Base-by-base conservation (phyloP, 2,329 filamentous ascomycete genomes). In the Aulographum hederae region DNA sequence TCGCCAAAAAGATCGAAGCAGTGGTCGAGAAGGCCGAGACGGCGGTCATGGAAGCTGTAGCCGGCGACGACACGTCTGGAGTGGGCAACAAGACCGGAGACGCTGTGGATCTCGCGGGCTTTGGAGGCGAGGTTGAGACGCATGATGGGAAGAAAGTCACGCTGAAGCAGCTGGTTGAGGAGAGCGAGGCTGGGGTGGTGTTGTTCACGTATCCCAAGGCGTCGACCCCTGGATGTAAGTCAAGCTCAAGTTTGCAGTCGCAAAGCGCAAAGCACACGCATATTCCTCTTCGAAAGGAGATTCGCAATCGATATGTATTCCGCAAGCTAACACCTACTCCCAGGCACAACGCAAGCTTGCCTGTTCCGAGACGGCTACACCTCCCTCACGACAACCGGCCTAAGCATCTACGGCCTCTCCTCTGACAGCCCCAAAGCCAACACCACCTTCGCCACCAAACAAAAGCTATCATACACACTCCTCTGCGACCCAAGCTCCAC, bases 161-260 rank as follows among this genome's bases (percentile, higher is more conserved):
- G 2, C 61, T 98, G 36, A 77, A 81, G 58, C 63, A 73, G 43
- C 71, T 98, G 16, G 67, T 94, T 30, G 76, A 82, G 32, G 69
- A 78, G 48, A 92, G 84, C 66, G 74, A 80, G 57, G 65, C 69
- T 21, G 89, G 86, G 17, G 78, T 95, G 27, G 81, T 93, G 20
- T 60, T 95, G 18, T 94, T 98, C 54, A 94, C 85, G 19, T 95
- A 95, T 50, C 89, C 89, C 36, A 91, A 79, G 58, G 89, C 89
- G 10, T 89, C 78, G 18, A 98, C 89, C 15, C 81, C 82, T 23
- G 86, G 86, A 39, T 95, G 86, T 93, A 72, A 69, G 81, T 36
- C 15, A 14, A 18, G 18, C 11, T n/a, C n/a, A n/a, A n/a, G n/a
- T n/a, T n/a, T n/a, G n/a, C n/a, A n/a, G 17, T 14, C 10, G 16